phyloP scores from a whole-genome alignment of 176 grass and related monocot genomes.

The Elaeis guineensis region DNA sequence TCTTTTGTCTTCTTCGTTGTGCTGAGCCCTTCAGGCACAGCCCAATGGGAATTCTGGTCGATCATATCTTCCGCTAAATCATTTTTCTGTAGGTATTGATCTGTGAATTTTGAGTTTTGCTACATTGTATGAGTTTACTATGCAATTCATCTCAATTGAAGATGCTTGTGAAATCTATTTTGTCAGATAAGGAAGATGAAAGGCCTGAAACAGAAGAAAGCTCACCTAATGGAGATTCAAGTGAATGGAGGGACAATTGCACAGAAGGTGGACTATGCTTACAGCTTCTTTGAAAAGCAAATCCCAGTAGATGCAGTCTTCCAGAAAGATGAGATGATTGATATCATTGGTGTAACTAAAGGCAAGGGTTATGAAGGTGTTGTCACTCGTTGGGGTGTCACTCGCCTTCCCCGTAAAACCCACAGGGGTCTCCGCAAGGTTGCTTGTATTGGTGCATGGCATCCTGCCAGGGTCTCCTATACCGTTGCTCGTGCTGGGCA shows the following conservation, averaged over 20 bases:
- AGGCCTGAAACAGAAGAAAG: slow-evolving; percentile 93
- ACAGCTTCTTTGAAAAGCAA: slow-evolving; percentile 79
- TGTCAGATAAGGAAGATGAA: slow-evolving; percentile 85
- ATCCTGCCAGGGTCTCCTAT: slow-evolving; percentile 89
- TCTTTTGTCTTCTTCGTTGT: no score
- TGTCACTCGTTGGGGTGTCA: slow-evolving; percentile 91
- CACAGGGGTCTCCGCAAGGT: slow-evolving; percentile 96
- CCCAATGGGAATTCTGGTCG: no score
- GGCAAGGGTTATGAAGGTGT: slow-evolving; percentile 98
- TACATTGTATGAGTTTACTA: no score
- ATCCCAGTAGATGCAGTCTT: slow-evolving; percentile 75
- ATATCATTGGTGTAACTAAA: slow-evolving; percentile 90
- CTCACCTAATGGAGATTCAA: slow-evolving; percentile 95
- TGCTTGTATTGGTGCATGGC: slow-evolving; percentile 94
- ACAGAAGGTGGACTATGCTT: slow-evolving; percentile 82
- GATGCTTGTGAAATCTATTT: not conserved
- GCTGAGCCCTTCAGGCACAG: no score
- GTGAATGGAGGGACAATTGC: slow-evolving; percentile 78
- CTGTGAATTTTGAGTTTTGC: no score
- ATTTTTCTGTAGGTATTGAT: no score
- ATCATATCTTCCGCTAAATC: no score
- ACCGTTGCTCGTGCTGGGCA: slow-evolving; percentile 93
- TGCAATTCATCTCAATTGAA: no score
- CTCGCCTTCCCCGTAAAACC: slow-evolving; percentile 97
- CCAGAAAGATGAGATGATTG: slow-evolving; percentile 95